Base-by-base conservation (phyloP, 129 eudicot species). In the Ambrosia artemisiifolia region DNA sequence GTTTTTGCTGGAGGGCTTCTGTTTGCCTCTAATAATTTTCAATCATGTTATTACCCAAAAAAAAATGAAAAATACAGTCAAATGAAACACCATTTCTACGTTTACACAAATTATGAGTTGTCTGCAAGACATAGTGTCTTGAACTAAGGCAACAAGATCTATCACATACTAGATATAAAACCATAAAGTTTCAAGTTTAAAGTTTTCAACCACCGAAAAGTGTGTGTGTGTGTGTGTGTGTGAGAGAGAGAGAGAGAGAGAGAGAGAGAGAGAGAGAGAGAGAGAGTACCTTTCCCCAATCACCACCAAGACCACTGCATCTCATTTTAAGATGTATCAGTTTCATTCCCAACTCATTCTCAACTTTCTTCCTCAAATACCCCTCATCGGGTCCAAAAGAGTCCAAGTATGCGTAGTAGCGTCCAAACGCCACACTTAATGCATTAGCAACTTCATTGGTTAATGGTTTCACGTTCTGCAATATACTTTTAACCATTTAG, bases 241-340 rank as follows among this genome's bases (percentile, higher is more conserved):
- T n/a, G n/a, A n/a, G n/a, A n/a, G n/a, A n/a, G n/a, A n/a, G n/a
- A n/a, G n/a, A n/a, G n/a, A n/a, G 34, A 35, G 59, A 30, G 53
- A 54, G 19, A 18, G 40, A 34, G 38, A 44, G 54, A 33, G 63
- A 65, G 28, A 61, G 56, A 65, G 56, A 62, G 43, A 38, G 63
- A 65, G 53, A 32, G 7, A 14, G 55, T 94, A 94, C 99, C 97
- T 88, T 90, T 81, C 97, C 97, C 97, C 99, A 95, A 66, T 88
- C 96, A 24, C 94, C 80, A 72, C 77, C 87, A 35, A 95, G 95
- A 77, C 96, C 96, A 77, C 91, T 82, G 85, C 97, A 90, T 71
- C 99, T 81, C 97, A 90, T 86, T 73, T 95, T 95, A 68, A 90
- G 63, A 84, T 95, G 87, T 71, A 88, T 95, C 90, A 90, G 82